Base-by-base conservation (phyloP, 345 rosid species). In the Eucalyptus rudis region DNA sequence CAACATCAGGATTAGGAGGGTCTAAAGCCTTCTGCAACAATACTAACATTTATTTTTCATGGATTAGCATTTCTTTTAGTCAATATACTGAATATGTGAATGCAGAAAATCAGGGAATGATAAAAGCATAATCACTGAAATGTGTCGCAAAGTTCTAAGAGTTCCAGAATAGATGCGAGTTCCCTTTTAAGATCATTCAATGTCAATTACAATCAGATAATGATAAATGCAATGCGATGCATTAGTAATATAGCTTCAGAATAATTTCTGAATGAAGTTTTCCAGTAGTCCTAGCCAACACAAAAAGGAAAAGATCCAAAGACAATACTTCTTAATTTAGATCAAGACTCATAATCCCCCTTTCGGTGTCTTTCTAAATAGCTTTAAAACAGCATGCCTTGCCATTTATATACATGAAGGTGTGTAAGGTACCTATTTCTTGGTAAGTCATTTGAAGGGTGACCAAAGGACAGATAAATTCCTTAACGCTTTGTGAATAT, bases 11-110 rank as follows among this genome's bases (percentile, higher is more conserved):
- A 89, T 90, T 88, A n/a, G 99, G 99, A 81, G 97, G 94, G 94
- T 96, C 99, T 95, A 97, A 88, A 91, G 96, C 95, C 93, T 96
- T 97, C 95, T 93, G 97, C 95, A 96, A 91, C 93, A 97, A 90
- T 87, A 86, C 98, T 96, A 91, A 89, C 51, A 91, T n/a, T 91
- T 90, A 89, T 89, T 87, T 89, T 89, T 47, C 90, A 91, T 87
- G 83, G 71, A 58, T 92, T 89, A 89, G 88, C 45, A 31, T 76
- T 76, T 68, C 80, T 68, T 54, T 59, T 16, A 50, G 14, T 87
- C 58, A 66, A 71, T 25, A 20, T 49, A 49, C 59, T 50, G 54
- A 76, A 36, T 31, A 86, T 16, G 36, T 10, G 83, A 76, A 76
- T 76, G 83, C 83, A 76, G 84, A 76, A 76, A 14, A 40, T 40